phyloP scores from a whole-genome alignment of 1,284 basidiomycete genomes.

The Ganoderma lingzhi region DNA sequence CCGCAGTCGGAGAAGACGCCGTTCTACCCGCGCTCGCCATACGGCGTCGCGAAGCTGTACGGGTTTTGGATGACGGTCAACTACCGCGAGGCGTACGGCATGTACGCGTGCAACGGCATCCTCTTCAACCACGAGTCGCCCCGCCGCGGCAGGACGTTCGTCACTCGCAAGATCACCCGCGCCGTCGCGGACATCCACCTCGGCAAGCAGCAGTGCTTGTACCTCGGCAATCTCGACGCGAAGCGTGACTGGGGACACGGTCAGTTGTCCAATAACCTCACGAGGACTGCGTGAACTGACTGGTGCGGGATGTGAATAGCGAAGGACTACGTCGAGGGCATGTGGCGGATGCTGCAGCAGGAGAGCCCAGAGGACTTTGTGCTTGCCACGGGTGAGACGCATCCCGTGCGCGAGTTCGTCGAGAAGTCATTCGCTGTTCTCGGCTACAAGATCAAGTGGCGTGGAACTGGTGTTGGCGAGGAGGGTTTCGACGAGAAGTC shows the following conservation, averaged over 20 bases:
- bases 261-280: conserved; percentile 41
- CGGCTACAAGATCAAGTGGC: conserved; percentile 79
- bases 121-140: conserved; percentile 96
- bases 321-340: conserved; percentile 90
- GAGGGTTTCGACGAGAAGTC: conserved; percentile 75
- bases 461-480: conserved; percentile 77
- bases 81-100: conserved; percentile 91
- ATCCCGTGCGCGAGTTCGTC: conserved; percentile 89
- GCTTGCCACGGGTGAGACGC: conserved; percentile 92
- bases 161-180: conserved; percentile 91
- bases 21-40: conserved; percentile 93
- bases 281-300: background rate
- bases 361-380: conserved; percentile 85
- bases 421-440: conserved; percentile 82
- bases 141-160: conserved; percentile 89
- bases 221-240: conserved; percentile 91
- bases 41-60: conserved; percentile 92
- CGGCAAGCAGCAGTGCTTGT: conserved; percentile 87
- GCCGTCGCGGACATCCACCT: conserved; percentile 89
- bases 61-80: conserved; percentile 92
- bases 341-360: conserved; percentile 96
- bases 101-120: conserved; percentile 93
- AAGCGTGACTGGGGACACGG: conserved; percentile 96
- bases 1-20: conserved; percentile 93
- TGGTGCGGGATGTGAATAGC: conserved; percentile 51